Evolutionary conservation across 768 basidiomycete genomes (phyloP).

Genomic region (Kockovaella imperatae): DNA sequence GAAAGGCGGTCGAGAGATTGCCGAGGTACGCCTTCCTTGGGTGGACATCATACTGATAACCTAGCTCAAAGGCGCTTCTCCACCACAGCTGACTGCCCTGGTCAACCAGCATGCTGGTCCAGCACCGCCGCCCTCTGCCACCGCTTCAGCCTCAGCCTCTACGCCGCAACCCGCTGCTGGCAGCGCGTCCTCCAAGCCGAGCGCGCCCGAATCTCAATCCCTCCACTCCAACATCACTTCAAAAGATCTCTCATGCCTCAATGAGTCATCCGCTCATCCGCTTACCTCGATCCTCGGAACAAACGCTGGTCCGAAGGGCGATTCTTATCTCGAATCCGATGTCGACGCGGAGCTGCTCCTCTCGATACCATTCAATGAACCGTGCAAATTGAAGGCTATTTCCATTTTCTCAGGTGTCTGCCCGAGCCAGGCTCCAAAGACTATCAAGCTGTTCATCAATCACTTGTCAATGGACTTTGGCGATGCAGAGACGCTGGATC

Average conservation of each 20-base stretch:
- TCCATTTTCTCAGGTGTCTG: slow-evolving; percentile 37
- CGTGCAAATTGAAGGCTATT: slow-evolving; percentile 40
- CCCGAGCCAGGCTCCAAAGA: slow-evolving; percentile 40
- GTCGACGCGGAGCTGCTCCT: slow-evolving; percentile 42
- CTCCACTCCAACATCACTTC: slow-evolving; percentile 37
- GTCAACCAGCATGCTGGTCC: slow-evolving; percentile 39
- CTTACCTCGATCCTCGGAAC: slow-evolving; percentile 40
- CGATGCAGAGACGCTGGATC: slow-evolving; percentile 29
- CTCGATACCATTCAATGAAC: slow-evolving; percentile 41
- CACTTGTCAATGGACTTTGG: slow-evolving; percentile 38
- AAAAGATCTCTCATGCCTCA: slow-evolving; percentile 42
- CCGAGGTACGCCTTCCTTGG: slow-evolving; percentile 29
- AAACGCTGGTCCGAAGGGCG: slow-evolving; percentile 33
- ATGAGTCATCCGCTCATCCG: slow-evolving; percentile 40
- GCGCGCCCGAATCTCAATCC: no score
- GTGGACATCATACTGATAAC: background rate
- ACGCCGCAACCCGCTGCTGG: slow-evolving; percentile 17
- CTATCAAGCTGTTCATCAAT: slow-evolving; percentile 44
- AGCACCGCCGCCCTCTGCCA: slow-evolving; percentile 1
- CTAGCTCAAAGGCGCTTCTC: slow-evolving; percentile 42
- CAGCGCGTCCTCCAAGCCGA: no score
- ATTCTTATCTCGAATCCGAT: slow-evolving; percentile 44
- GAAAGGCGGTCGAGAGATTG: slow-evolving; percentile 41
- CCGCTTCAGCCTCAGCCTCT: slow-evolving; percentile 13
- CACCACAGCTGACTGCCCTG: slow-evolving; percentile 37